Conservation (phyloP, 2,329 filamentous ascomycete species). For the Aureobasidium uvarum region DNA sequence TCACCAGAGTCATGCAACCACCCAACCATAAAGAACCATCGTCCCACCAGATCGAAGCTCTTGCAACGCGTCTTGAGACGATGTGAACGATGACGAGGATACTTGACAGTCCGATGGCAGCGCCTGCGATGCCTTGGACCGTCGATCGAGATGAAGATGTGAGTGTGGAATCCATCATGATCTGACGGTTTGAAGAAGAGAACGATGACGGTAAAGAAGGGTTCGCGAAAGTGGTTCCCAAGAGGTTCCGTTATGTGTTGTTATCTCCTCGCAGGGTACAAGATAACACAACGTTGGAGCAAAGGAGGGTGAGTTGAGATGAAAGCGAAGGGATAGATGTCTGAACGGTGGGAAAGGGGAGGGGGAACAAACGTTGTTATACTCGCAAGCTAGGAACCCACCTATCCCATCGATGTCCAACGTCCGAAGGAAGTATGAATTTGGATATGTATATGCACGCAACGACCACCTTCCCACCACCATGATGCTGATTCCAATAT, state of each 20-base stretch:
- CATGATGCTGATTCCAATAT: conserved; percentile 13
- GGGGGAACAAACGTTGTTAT: conserved; percentile 23
- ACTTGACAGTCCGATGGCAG: conserved; percentile 11
- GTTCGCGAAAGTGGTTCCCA: conserved; percentile 19
- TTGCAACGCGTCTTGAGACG: conserved; percentile 9
- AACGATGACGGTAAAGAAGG: conserved; percentile 9
- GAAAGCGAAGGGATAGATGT: conserved; percentile 10
- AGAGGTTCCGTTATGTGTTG: conserved; percentile 18
- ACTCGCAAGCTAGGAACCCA: conserved; percentile 21
- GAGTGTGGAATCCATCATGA: conserved; percentile 23
- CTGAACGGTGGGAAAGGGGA: conserved; percentile 11
- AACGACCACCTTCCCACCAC: conserved; percentile 16
- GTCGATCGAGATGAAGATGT: conserved; percentile 16
- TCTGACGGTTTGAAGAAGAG: conserved; percentile 4
- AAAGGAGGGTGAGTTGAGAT: conserved; percentile 19
- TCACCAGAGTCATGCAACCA: conserved; percentile 3
- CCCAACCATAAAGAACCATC: conserved; percentile 22
- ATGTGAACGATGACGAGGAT: conserved; percentile 19
- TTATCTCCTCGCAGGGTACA: conserved; percentile 12
- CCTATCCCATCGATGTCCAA: conserved; percentile 1
- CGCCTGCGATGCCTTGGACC: conserved; percentile 18
- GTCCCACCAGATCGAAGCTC: conserved; percentile 24
- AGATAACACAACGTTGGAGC: conserved; percentile 11
- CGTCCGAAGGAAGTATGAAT: conserved; percentile 11
- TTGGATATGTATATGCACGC: conserved; percentile 22